Percentiles rank a stretch among this genome's conserved stretches.
phyloP scores from a whole-genome alignment of 2,329 filamentous ascomycete species.

The Paramyrothecium roridum region DNA sequence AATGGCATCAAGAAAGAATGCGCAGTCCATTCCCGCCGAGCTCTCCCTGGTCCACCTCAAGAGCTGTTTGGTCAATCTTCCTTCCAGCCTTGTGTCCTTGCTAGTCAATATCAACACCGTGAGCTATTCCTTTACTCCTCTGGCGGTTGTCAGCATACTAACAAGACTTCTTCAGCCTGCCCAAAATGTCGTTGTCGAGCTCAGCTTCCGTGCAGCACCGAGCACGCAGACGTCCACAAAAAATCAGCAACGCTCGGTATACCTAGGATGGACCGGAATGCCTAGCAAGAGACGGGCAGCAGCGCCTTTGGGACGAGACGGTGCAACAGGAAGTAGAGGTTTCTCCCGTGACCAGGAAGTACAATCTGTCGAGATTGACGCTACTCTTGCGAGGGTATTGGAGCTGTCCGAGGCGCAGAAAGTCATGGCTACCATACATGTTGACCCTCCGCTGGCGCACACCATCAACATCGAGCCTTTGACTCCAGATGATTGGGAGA shows the following conservation, averaged over 20 bases:
- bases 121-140: conserved; percentile 29
- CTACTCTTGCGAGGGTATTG: conserved; percentile 73
- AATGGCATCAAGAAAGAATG: conserved; percentile 51
- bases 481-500: conserved; percentile 96
- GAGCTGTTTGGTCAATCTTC: conserved; percentile 93
- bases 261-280: conserved; percentile 96
- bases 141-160: conserved; percentile 8
- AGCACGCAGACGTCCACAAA: conserved; percentile 41
- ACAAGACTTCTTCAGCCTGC: conserved; percentile 58
- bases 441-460: conserved; percentile 87
- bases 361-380: conserved; percentile 79
- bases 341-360: conserved; percentile 72
- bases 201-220: conserved; percentile 63
- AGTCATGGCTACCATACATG: conserved; percentile 68
- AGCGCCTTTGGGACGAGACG: conserved; percentile 71
- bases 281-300: conserved; percentile 81
- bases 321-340: conserved; percentile 58
- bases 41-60: conserved; percentile 83
- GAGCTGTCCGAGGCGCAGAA: conserved; percentile 81
- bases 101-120: conserved; percentile 89
- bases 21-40: conserved; percentile 71
- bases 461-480: conserved; percentile 96
- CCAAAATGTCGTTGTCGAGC: conserved; percentile 94
- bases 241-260: conserved; percentile 66
- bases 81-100: conserved; percentile 76